Percentiles rank a stretch among this genome's conserved stretches.
These are phyloP conservation scores for Cladophialophora psammophila DNA, from an alignment of 2,329 filamentous ascomycete species.

Conservation along the genomic window DNA sequence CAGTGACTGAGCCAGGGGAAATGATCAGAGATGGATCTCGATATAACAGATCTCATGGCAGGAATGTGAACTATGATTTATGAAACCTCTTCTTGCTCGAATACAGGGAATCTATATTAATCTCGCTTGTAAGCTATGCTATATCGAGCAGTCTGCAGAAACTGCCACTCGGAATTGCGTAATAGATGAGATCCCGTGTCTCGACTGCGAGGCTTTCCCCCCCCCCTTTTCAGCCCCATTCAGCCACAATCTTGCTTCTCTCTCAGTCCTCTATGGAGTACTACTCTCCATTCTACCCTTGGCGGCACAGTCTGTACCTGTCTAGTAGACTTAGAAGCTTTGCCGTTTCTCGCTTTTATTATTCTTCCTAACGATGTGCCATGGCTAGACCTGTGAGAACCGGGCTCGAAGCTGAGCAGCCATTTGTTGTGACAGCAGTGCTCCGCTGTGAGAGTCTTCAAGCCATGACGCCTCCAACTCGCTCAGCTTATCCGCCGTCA, in stretches of 20 bases:
- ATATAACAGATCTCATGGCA: neutral
- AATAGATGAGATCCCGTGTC: no score
- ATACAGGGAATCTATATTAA: neutral
- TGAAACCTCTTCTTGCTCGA: neutral
- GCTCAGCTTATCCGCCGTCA: slow-evolving; percentile 15
- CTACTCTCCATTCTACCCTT: neutral
- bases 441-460: neutral
- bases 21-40: neutral
- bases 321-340: neutral
- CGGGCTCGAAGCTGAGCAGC: neutral
- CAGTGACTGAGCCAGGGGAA: neutral
- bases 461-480: neutral
- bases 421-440: neutral
- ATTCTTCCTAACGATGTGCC: neutral
- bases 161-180: no score
- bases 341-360: neutral
- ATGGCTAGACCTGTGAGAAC: neutral
- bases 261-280: neutral
- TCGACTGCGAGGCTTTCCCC: neutral
- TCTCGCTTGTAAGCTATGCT: neutral
- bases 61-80: neutral
- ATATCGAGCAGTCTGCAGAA: no score
- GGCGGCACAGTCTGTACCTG: neutral
- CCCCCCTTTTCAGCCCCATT: neutral
- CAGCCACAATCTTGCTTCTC: neutral